Conservation (phyloP, 2,329 filamentous ascomycete genomes). For the Beauveria pseudobassiana region DNA sequence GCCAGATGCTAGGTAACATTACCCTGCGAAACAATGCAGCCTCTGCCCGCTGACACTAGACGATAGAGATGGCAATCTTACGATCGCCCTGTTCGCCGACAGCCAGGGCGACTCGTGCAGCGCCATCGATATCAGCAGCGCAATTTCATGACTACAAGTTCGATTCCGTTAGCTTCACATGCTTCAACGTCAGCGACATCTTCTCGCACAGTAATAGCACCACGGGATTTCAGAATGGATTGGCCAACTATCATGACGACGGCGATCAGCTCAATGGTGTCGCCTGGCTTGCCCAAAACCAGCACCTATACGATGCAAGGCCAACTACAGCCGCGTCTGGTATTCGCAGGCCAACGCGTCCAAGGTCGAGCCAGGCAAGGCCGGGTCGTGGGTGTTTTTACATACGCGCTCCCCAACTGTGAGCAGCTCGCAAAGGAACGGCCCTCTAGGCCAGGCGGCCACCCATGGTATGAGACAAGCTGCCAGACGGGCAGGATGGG, state of each 20-base stretch:
- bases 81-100: constrained; percentile 13
- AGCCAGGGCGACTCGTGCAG: constrained; percentile 11
- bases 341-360: constrained; percentile 10
- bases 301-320: constrained; percentile 11
- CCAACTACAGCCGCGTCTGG: constrained; percentile 15
- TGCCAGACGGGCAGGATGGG: constrained; percentile 12
- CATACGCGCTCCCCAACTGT: constrained; percentile 14
- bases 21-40: background rate
- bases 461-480: constrained; percentile 10
- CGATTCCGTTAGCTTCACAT: constrained; percentile 13
- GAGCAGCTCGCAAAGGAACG: background rate
- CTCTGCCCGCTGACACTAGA: background rate
- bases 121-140: constrained; percentile 13
- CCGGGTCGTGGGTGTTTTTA: constrained; percentile 13
- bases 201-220: constrained; percentile 13
- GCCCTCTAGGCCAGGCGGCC: background rate
- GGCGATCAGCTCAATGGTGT: constrained; percentile 11
- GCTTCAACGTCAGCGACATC: constrained; percentile 18
- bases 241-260: background rate
- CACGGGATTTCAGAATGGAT: constrained; percentile 14
- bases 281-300: constrained; percentile 13
- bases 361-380: constrained; percentile 9
- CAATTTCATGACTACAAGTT: constrained; percentile 14
- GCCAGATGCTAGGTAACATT: background rate
- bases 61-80: constrained; percentile 11